Evolutionary conservation across 2,329 filamentous ascomycete genomes (phyloP).

Genomic region (Colletotrichum spinosum): DNA sequence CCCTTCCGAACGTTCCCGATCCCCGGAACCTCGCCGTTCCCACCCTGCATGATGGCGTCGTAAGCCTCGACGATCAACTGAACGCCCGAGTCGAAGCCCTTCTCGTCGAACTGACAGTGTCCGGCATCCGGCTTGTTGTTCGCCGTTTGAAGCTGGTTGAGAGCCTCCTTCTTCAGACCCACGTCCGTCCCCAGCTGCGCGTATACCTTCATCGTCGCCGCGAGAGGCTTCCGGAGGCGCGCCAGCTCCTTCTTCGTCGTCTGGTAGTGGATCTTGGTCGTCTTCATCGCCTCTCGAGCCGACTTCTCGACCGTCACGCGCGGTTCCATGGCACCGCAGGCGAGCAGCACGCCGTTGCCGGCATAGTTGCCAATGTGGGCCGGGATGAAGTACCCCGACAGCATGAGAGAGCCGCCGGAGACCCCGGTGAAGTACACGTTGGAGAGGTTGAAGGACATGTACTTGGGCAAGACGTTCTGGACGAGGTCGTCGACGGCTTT

Average conservation of each 20-base stretch:
- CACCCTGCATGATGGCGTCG: constrained; percentile 63
- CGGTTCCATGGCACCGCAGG: constrained; percentile 65
- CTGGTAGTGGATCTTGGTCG: constrained; percentile 67
- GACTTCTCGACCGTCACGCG: constrained; percentile 62
- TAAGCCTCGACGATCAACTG: constrained; percentile 66
- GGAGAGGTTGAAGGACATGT: constrained; percentile 63
- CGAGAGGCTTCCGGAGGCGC: constrained; percentile 61
- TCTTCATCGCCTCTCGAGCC: constrained; percentile 52
- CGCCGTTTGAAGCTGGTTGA: constrained; percentile 66
- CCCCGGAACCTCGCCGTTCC: constrained; percentile 60
- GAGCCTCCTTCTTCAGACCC: constrained; percentile 55
- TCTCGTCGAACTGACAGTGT: constrained; percentile 68
- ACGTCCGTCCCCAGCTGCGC: constrained; percentile 57
- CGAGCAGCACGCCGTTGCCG: constrained; percentile 64
- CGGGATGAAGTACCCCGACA: constrained; percentile 69
- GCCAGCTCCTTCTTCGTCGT: constrained; percentile 64
- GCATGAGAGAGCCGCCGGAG: constrained; percentile 63
- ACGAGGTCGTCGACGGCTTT: constrained; percentile 67
- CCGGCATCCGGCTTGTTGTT: constrained; percentile 66
- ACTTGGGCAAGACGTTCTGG: constrained; percentile 58
- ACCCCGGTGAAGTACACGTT: constrained; percentile 70
- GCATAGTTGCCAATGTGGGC: constrained; percentile 63
- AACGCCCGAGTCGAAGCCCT: constrained; percentile 64
- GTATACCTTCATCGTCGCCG: constrained; percentile 61
- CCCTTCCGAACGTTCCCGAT: constrained; percentile 61